Base-by-base conservation (phyloP, 192 early-diverging fungal species). In the Entomortierella chlamydospora region DNA sequence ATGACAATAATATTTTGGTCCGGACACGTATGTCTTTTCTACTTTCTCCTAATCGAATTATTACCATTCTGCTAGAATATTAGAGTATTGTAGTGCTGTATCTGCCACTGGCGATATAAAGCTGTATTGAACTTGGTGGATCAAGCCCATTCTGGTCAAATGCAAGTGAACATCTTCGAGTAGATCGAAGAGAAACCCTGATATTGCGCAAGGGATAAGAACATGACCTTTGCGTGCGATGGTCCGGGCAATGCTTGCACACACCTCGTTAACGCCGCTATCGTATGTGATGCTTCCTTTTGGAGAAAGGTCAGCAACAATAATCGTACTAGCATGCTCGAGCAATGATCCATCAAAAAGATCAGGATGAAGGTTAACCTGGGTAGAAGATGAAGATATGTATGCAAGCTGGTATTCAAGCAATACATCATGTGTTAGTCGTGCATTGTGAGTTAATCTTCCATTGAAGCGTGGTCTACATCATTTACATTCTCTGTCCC, bases 1-100 rank as follows among this genome's bases (percentile, higher is more conserved):
- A n/a, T n/a, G n/a, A n/a, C n/a, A n/a, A n/a, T n/a, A n/a, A n/a
- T n/a, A n/a, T n/a, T n/a, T n/a, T n/a, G n/a, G n/a, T n/a, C n/a
- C 10, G 28, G 45, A 45, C 2, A 20, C 12, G 4, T 4, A 11
- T 17, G 15, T 28, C 52, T 9, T 26, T 28, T 54, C 26, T 54
- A 1, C 3, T 54, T 54, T 28, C 22, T 50, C 15, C 10, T 37
- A 54, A 30, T 5, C 33, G 37, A 57, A 34, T 45, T 37, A 18
- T 39, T 84, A 91, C 94, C 95, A 96, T 89, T 96, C 93, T 22
- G 92, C 92, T 72, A 89, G 86, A 61, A 96, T 95, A 72, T 91
- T 94, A 23, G 93, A 91, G 78, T 92, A 90, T 68, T 94, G 88
- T 12, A 96, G 79, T 1, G 92, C 89, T 34, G 86, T 88, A 52